Percentiles rank a stretch among this genome's conserved stretches.
Conservation (phyloP, 306 rosid species). For the Cercis canadensis region DNA sequence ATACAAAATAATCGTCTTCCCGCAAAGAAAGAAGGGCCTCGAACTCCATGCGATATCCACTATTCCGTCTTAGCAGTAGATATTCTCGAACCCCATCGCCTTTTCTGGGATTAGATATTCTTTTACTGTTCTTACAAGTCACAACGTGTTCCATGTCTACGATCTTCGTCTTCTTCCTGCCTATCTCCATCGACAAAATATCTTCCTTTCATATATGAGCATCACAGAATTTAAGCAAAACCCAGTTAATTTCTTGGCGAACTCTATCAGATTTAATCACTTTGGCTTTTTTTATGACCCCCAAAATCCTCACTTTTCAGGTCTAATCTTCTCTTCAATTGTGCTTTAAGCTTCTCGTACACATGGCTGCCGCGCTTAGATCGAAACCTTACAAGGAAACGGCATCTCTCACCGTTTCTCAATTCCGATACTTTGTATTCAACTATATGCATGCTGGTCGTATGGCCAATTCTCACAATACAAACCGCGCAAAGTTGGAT, state of each 20-base stretch:
- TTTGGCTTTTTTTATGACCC: slow-evolving; percentile 33
- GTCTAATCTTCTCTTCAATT: not conserved
- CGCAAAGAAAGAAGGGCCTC: too few relatives aligned
- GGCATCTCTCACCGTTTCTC: slow-evolving; percentile 57
- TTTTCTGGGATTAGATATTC: not conserved
- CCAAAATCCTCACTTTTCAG: slow-evolving; percentile 1
- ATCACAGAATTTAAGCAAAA: slow-evolving; percentile 33
- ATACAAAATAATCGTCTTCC: too few relatives aligned
- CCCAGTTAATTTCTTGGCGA: slow-evolving; percentile 31
- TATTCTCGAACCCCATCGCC: not conserved
- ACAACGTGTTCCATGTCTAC: not conserved
- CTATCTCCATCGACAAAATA: slow-evolving; percentile 23
- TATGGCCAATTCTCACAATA: slow-evolving; percentile 47
- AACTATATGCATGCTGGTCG: slow-evolving; percentile 55
- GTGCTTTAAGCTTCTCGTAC: slow-evolving; percentile 7
- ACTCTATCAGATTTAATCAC: slow-evolving; percentile 1
- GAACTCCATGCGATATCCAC: too few relatives aligned
- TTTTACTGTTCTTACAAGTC: not conserved
- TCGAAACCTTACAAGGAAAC: slow-evolving; percentile 66
- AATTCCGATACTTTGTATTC: slow-evolving; percentile 60
- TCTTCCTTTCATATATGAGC: slow-evolving; percentile 34
- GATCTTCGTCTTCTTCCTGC: slow-evolving; percentile 9
- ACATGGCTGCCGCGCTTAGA: slow-evolving; percentile 78
- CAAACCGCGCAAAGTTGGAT: slow-evolving; percentile 49
- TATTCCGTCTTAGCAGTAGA: too few relatives aligned